Evolutionary conservation across 345 rosid genomes (phyloP).

Genomic region (Raphanus sativus): DNA sequence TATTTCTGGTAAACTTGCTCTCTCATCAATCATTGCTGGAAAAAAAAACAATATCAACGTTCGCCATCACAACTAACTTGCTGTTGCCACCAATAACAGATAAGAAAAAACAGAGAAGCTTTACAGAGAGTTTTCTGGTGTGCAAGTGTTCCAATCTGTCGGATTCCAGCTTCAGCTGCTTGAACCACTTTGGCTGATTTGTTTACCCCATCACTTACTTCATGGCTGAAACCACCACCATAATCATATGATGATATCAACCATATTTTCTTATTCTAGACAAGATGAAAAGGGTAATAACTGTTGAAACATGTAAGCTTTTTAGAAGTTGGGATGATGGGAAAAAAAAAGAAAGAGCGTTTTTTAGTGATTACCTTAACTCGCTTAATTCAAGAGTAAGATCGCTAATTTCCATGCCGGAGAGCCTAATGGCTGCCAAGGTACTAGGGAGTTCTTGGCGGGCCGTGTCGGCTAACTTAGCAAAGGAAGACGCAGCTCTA

Average conservation of each 20-base stretch:
- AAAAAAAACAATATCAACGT: conserved; percentile 16
- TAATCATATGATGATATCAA: background rate
- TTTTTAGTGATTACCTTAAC: conserved; percentile 56
- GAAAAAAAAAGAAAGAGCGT: conserved; percentile 8
- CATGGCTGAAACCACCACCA: conserved; percentile 62
- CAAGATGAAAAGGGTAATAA: background rate
- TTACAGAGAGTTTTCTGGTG: conserved; percentile 81
- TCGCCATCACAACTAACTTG: background rate
- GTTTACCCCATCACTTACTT: conserved; percentile 77
- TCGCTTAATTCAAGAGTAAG: conserved; percentile 90
- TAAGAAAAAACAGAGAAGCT: conserved; percentile 7
- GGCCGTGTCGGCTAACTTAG: conserved; percentile 91
- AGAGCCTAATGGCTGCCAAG: conserved; percentile 90
- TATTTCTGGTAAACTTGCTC: conserved; percentile 78
- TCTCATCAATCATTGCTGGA: conserved; percentile 90
- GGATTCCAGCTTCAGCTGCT: conserved; percentile 88
- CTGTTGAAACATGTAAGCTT: background rate
- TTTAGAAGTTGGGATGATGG: background rate
- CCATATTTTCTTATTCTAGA: too few relatives aligned
- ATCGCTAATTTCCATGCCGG: conserved; percentile 97
- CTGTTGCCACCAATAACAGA: background rate
- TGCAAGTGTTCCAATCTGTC: conserved; percentile 76
- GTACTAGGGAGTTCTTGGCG: conserved; percentile 92
- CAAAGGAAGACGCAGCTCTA: conserved; percentile 81
- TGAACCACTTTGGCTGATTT: conserved; percentile 90